Evolutionary conservation across 2,329 filamentous ascomycete species (phyloP).

Genomic region (Trichoderma guizhouense): DNA sequence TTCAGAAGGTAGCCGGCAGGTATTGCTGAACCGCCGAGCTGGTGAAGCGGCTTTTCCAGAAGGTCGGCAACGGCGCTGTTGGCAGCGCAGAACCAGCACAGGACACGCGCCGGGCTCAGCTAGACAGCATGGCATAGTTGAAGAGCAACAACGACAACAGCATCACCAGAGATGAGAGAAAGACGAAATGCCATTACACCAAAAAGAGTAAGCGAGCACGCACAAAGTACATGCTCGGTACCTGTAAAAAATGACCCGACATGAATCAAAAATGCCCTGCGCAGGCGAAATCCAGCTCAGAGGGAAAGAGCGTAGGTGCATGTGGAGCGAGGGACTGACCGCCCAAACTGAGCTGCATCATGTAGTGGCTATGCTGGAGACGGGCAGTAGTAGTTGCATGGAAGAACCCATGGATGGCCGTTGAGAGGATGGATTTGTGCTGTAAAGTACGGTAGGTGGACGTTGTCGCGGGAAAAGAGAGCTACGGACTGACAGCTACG

Average conservation of each 20-base stretch:
- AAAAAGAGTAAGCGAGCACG: slow-evolving; percentile 10
- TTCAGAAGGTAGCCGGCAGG: slow-evolving; percentile 20
- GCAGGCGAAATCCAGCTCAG: background rate
- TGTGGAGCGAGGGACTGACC: slow-evolving; percentile 16
- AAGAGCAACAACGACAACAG: background rate
- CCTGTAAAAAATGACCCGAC: background rate
- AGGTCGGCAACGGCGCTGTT: background rate
- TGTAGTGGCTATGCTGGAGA: slow-evolving; percentile 6
- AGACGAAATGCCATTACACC: background rate
- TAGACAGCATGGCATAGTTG: background rate
- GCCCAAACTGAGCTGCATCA: slow-evolving; percentile 14
- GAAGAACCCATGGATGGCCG: background rate
- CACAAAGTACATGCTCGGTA: background rate
- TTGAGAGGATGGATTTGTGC: background rate
- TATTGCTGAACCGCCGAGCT: slow-evolving; percentile 28
- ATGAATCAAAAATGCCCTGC: background rate
- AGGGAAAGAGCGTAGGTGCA: background rate
- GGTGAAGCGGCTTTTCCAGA: slow-evolving; percentile 19
- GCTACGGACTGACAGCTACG: background rate
- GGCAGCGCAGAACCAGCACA: slow-evolving; percentile 2
- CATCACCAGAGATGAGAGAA: background rate
- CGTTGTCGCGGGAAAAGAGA: background rate
- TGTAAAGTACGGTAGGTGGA: background rate
- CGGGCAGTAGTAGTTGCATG: slow-evolving; percentile 4
- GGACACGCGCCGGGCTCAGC: background rate